Base-by-base conservation (phyloP, 306 rosid genomes). In the Fragaria nilgerrensis region DNA sequence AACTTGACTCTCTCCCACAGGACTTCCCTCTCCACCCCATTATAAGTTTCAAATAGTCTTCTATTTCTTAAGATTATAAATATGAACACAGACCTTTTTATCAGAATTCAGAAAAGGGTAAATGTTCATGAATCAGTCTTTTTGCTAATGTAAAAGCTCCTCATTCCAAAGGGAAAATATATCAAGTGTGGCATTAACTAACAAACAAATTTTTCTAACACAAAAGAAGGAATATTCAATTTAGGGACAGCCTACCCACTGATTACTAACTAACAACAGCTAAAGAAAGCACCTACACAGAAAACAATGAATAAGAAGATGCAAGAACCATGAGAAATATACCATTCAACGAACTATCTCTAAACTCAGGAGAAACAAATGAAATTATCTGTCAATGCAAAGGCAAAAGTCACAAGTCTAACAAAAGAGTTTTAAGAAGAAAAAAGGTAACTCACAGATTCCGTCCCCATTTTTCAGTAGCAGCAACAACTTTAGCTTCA, bases 381-480 rank as follows among this genome's bases (percentile, higher is more conserved):
- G 37, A 61, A 62, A 27, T n/a, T 14, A 27, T 62, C 66, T 62
- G 20, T 62, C 34, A 13, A 29, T 15, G 19, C 68, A 62, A 63
- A 70, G 50, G 44, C 45, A 68, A 82, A 73, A 17, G 47, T n/a
- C 39, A 50, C 22, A 34, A 77, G 41, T 63, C 52, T 73, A 79
- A 65, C 53, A 72, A 25, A 72, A 62, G 66, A 78, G 20, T 49
- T 56, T 13, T 55, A 52, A 50, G 36, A 29, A 7, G 53, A 80
- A 62, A 53, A 72, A 81, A 67, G 67, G 84, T 68, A 86, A 92
- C 96, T 77, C 85, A 96, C 99, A 86, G 87, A 76, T 92, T 96
- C 80, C 96, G 92, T 55, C 97, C 99, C 98, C 99, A 96, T 86
- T 89, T 96, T 81, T 92, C 96, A 61, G 86, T 83, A 62, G 99